Evolutionary conservation across 2,329 filamentous ascomycete species (phyloP), one percentile per base, ranked within the genome.

Genomic region (Microcera coccophila): DNA sequence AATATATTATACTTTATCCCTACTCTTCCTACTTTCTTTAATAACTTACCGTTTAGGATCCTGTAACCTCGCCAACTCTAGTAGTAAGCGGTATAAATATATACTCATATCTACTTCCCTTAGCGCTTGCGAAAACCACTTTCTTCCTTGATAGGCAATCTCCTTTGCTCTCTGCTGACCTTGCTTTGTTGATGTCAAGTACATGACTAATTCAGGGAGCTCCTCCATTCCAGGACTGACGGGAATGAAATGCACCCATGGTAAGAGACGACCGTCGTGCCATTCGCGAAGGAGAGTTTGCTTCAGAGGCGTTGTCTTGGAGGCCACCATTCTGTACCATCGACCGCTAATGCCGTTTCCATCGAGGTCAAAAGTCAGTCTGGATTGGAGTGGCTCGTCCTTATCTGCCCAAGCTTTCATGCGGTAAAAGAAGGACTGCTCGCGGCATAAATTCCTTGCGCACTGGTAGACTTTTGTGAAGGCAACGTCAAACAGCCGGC

Each of bases 61-160:
- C 44, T 67, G 62, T 8, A 73, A 34, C 37, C 71, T 63, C 15
- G 64, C 67, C 38, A 73, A 71, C 66, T 85, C 82, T 18, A 85
- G 54, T 52, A 85, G 48, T 44, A 85, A 55, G 38, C 82, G 66
- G 52, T 83, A 84, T 19, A 78, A 68, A 66, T 82, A 83, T 2
- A 78, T 68, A 21, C 74, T 69, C 53, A 81, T 72, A 56, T 86
- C 81, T 26, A 77, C 71, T 35, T 78, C 75, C 32, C 81, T 58
- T 22, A 85, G 53, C 10, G 73, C 74, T 51, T 66, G 72, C 0
- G 52, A 55, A 36, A 72, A 73, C 82, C 81, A 85, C 7, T 71
- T 66, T 8, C 68, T 65, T 0, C 82, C 79, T 7, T 63, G 57
- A 37, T 74, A 66, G 1, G 79, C 81, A 46, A 85, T 74, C 20